Evolutionary conservation across 176 grass and related monocot species (phyloP).

Genomic region (Oryza longistaminata): DNA sequence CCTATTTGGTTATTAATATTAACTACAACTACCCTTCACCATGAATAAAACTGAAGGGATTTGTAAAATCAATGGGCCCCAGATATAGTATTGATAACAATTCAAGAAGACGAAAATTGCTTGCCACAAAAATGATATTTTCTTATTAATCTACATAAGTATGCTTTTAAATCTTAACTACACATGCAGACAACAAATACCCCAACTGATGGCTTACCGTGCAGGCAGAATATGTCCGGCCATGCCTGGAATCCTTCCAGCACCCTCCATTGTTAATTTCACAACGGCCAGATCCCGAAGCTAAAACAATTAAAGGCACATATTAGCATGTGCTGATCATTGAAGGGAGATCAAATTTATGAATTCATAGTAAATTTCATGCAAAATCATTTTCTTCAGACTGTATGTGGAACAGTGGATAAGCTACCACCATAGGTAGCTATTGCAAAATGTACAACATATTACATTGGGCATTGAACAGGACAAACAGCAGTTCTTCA

Average conservation of each 20-base stretch:
- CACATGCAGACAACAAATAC: background rate
- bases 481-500: background rate
- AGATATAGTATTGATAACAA: background rate
- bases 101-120: background rate
- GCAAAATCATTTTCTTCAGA: background rate
- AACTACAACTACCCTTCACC: background rate
- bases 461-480: background rate
- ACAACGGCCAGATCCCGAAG: constrained; percentile 85
- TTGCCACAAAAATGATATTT: too few species aligned
- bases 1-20: background rate
- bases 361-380: background rate
- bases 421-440: background rate
- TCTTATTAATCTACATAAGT: background rate
- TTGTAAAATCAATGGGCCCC: background rate
- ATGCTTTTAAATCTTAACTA: constrained; percentile 6
- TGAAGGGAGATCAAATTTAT: background rate
- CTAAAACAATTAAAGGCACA: constrained; percentile 38
- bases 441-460: background rate
- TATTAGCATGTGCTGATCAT: background rate
- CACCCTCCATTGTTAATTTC: constrained; percentile 95
- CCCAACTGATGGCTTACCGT: constrained; percentile 54
- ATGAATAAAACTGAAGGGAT: too few species aligned
- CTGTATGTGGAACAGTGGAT: background rate
- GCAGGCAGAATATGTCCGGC: constrained; percentile 69
- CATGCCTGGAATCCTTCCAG: constrained; percentile 83